Evolutionary conservation across 345 rosid genomes (phyloP).

Genomic region (Populus nigra): DNA sequence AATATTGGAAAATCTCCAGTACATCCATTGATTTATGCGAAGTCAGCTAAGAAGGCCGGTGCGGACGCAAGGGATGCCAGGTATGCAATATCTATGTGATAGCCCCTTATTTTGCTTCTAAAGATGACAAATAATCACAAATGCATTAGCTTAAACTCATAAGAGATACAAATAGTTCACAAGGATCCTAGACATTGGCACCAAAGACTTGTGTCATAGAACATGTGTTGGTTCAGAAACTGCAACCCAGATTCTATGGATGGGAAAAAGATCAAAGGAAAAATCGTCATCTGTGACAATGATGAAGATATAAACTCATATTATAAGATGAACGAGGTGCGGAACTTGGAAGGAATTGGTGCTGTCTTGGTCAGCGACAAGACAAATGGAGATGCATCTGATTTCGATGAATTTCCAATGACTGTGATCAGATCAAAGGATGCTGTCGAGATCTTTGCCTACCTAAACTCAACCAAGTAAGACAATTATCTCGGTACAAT

Average conservation of each 20-base stretch:
- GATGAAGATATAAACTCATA: conserved; percentile 16
- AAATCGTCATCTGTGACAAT: conserved; percentile 61
- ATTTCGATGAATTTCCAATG: conserved; percentile 46
- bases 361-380: conserved; percentile 48
- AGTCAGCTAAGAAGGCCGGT: conserved; percentile 46
- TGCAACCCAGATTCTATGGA: conserved; percentile 50
- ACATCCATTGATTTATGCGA: conserved; percentile 53
- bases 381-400: conserved; percentile 40
- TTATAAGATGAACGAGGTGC: conserved; percentile 38
- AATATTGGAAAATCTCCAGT: conserved; percentile 45
- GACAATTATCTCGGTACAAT: conserved; percentile 55
- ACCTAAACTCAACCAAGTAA: conserved; percentile 73
- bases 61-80: conserved; percentile 45
- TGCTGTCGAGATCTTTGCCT: conserved; percentile 42
- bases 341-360: conserved; percentile 58
- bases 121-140: background rate
- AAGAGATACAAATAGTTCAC: background rate
- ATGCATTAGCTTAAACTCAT: no score
- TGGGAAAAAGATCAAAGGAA: conserved; percentile 47
- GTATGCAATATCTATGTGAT: conserved; percentile 27
- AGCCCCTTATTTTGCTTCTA: conserved; percentile 52
- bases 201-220: conserved; percentile 48
- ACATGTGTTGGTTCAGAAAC: conserved; percentile 47
- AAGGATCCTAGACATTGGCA: conserved; percentile 38
- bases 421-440: conserved; percentile 53